Evolutionary conservation across 495 filamentous ascomycete genomes (phyloP), one percentile per base, ranked within the genome.

Genomic region (Staphylotrichum longicolle): DNA sequence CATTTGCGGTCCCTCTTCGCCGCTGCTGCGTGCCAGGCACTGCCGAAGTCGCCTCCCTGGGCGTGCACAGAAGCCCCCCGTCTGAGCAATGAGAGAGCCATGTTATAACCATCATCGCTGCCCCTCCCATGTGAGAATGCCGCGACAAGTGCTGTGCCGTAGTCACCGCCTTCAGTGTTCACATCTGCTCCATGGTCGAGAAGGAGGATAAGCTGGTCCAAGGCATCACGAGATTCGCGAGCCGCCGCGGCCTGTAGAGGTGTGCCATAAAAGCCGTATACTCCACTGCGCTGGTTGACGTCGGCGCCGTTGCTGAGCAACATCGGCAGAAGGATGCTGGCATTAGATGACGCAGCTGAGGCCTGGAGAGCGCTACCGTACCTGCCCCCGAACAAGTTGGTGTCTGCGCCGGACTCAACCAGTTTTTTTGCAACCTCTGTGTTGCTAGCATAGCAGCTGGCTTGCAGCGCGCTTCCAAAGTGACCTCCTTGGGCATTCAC

Each of bases 21-120:
- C 50, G n/a, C 35, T 0, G 50, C 50, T 1, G 50, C 50, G 50
- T 53, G 50, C 50, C 50, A 53, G n/a, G 50, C 50, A 27, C 50
- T 53, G 0, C 50, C 50, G 15, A 8, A 39, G 2, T 20, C 4
- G 2, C 50, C 50, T 7, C 50, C 50, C 10, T 27, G 50, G 6
- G 7, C 10, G 4, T 53, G 50, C 8, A 39, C 50, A 14, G 45
- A 11, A 14, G 54, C 54, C 3, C 54, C 54, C 0, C 10, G 20
- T 12, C 45, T 11, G 30, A 56, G 10, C 2, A 56, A 12, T 1
- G 33, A 10, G 0, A n/a, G 20, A 12, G 41, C 40, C 7, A 7
- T 41, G 10, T 34, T 7, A n/a, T n/a, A n/a, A n/a, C n/a, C n/a
- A n/a, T n/a, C n/a, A n/a, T n/a, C n/a, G n/a, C n/a, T n/a, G n/a